These are phyloP conservation scores for Drechslerella coelobrocha DNA, from an alignment of 2,329 filamentous ascomycete species.

Conservation along the genomic window DNA sequence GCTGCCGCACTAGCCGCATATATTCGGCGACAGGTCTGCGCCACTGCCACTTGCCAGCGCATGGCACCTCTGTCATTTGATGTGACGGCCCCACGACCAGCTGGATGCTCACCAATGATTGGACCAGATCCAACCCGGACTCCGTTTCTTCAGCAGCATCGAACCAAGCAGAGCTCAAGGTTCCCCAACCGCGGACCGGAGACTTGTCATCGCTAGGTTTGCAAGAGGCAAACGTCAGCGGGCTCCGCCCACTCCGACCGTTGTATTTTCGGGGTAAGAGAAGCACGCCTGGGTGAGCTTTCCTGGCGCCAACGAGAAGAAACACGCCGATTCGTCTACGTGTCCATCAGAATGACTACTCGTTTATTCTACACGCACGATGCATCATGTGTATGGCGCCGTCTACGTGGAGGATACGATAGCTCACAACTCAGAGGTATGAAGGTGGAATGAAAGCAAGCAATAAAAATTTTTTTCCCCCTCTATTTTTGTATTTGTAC, in stretches of 20 bases:
- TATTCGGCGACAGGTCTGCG: slow-evolving; percentile 26
- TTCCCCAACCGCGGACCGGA: slow-evolving; percentile 7
- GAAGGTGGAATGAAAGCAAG: too few species aligned
- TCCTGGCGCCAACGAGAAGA: not conserved
- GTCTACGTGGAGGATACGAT: too few species aligned
- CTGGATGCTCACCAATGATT: slow-evolving; percentile 46
- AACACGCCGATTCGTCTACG: slow-evolving; percentile 14
- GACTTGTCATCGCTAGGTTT: slow-evolving; percentile 24
- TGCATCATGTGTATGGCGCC: slow-evolving; percentile 39
- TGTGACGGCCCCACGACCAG: slow-evolving; percentile 18
- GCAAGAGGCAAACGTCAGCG: slow-evolving; percentile 42
- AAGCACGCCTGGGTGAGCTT: not conserved
- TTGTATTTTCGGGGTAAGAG: slow-evolving; percentile 1
- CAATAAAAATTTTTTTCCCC: slow-evolving; percentile 4
- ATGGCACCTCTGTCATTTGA: slow-evolving; percentile 5
- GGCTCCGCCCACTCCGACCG: slow-evolving; percentile 42
- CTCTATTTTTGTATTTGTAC: not conserved
- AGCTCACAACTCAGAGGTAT: too few species aligned
- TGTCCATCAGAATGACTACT: slow-evolving; percentile 15
- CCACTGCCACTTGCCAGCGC: slow-evolving; percentile 39
- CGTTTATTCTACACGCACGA: slow-evolving; percentile 8
- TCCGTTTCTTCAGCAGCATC: slow-evolving; percentile 24
- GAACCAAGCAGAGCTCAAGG: slow-evolving; percentile 27
- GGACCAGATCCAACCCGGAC: slow-evolving; percentile 29
- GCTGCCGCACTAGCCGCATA: slow-evolving; percentile 34